A percentile compares a stretch with the other conserved stretches of the same genome.
Conservation (phyloP, 371 early-diverging fungal species). For the Apophysomyces sp. region DNA sequence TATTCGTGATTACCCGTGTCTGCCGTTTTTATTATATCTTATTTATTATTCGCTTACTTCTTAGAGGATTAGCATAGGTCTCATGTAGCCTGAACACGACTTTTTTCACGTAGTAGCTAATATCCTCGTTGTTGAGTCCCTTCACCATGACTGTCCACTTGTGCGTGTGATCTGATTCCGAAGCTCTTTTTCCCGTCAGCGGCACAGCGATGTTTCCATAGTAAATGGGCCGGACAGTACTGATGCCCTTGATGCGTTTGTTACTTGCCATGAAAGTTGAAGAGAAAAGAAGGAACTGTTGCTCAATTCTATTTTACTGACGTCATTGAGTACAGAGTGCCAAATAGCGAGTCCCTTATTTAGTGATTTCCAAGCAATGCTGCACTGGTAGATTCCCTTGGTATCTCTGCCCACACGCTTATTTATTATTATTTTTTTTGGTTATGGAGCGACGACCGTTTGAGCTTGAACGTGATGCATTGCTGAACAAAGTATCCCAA, state of each 20-base stretch:
- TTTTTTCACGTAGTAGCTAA: slow-evolving; percentile 82
- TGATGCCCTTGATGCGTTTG: slow-evolving; percentile 63
- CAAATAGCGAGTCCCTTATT: too few species aligned
- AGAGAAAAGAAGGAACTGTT: slow-evolving; percentile 11
- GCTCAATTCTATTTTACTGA: too few species aligned
- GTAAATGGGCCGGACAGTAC: slow-evolving; percentile 70
- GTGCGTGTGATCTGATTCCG: slow-evolving; percentile 79
- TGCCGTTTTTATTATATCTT: neutral
- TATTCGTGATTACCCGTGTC: neutral
- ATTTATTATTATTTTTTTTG: too few species aligned
- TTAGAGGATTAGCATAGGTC: slow-evolving; percentile 83
- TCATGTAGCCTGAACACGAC: slow-evolving; percentile 97
- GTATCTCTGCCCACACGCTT: too few species aligned
- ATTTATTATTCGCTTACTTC: slow-evolving; percentile 53
- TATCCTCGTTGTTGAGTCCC: slow-evolving; percentile 85
- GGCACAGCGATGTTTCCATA: slow-evolving; percentile 76
- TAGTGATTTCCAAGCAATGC: too few species aligned
- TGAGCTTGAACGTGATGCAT: slow-evolving; percentile 21
- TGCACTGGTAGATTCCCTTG: too few species aligned
- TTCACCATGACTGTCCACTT: slow-evolving; percentile 87
- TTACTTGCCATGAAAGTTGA: slow-evolving; percentile 32
- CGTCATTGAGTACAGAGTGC: too few species aligned
- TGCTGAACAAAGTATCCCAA: slow-evolving; percentile 28
- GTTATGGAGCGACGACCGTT: slow-evolving; percentile 13
- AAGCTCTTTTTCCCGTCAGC: slow-evolving; percentile 60